Conservation (phyloP, 73 alveolate genomes). For the Paramecium tetraurelia region DNA sequence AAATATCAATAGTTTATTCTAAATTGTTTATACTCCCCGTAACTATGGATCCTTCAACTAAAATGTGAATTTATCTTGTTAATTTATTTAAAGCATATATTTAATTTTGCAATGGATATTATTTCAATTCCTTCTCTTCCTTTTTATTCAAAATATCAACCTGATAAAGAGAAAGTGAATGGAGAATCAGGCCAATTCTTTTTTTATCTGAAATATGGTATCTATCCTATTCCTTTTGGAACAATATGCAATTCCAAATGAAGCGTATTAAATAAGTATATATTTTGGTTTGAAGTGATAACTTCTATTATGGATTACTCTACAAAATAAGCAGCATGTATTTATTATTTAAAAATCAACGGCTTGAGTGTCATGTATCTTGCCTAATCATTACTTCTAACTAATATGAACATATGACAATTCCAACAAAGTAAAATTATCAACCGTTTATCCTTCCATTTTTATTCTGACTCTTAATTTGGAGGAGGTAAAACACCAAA, state of each 20-base stretch:
- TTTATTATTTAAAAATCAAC: neutral
- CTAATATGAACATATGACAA: neutral
- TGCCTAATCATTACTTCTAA: neutral
- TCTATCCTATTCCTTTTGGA: neutral
- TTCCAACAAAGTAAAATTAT: conserved; percentile 27
- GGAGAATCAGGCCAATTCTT: conserved; percentile 4
- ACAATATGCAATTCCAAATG: neutral
- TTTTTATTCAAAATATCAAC: neutral
- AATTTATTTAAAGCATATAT: neutral
- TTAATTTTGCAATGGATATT: neutral
- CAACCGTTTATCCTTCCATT: neutral
- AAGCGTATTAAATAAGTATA: neutral
- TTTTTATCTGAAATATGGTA: neutral
- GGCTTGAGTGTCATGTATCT: conserved; percentile 16
- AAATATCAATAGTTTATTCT: conserved; percentile 13
- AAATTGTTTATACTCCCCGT: neutral
- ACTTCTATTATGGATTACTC: neutral
- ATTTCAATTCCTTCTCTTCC: neutral
- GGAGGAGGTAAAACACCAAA: neutral
- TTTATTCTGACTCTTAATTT: neutral
- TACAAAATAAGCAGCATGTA: neutral
- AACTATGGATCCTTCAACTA: neutral
- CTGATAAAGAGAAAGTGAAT: neutral
- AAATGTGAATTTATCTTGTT: neutral
- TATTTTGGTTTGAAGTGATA: neutral